Evolutionary conservation across 2,329 filamentous ascomycete genomes (phyloP), one percentile per base, ranked within the genome.

Genomic region (Aspergillus fumigatiaffinis): DNA sequence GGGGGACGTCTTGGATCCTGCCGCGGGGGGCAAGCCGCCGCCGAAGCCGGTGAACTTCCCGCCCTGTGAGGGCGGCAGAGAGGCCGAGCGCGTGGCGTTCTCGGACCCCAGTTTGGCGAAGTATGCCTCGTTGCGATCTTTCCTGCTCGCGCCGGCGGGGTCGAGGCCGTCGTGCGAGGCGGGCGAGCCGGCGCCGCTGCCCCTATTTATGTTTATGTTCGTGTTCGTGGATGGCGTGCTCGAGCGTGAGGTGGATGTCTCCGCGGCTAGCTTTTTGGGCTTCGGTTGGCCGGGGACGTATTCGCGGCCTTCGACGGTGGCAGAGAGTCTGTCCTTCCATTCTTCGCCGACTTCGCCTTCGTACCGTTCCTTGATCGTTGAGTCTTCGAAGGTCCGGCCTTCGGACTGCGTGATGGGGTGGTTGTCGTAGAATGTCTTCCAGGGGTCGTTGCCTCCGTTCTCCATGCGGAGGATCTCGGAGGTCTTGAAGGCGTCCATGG

Each of bases 401-500:
- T 82, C 81, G 75, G 87, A 85, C 70, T 86, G 80, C 49, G 86
- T 90, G 51, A 86, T 80, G 54, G 84, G 78, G 68, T 90, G 87
- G 57, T 80, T 78, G 66, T 96, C 89, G 75, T 96, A 99, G 77
- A 97, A 97, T 25, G 83, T 80, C 66, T 88, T 88, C 88, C 92
- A 97, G 17, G 87, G 84, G 60, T 89, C 87, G 77, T 99, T 99
- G 54, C 94, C 94, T 49, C 93, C 94, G 23, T 89, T 81, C 58
- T 92, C 86, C 94, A 99, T 97, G 65, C 92, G 89, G 76, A 91
- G 88, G 69, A 97, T 93, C 77, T 99, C 94, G 68, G 84, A 84
- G 63, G 87, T 85, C 76, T 99, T 99, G 82, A 99, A 97, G 56
- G 92, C 92, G 79, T 99, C 94, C 94, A 99, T 99, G 60, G 91